phyloP scores from a whole-genome alignment of 139 green algal species.

The Deuterostichococcus epilithicus region DNA sequence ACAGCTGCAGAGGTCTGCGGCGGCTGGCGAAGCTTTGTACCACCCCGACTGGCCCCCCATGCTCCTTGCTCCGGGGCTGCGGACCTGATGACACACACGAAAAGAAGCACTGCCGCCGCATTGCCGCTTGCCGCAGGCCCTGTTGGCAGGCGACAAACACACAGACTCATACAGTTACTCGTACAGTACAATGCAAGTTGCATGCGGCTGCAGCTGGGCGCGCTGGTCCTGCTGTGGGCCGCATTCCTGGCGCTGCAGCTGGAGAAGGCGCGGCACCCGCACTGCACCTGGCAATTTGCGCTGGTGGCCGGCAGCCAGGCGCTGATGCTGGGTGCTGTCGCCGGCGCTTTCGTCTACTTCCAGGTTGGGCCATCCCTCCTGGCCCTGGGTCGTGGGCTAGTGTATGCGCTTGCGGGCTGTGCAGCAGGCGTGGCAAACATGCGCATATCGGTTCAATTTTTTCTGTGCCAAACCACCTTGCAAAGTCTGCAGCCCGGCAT shows the following conservation, averaged over 20 bases:
- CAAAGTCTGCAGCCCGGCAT: no score
- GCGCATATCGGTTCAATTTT: no score
- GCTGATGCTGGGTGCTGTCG: slow-evolving; percentile 7
- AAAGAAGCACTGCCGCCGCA: neutral
- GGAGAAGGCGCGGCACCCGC: slow-evolving; percentile 6
- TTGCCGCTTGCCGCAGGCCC: neutral
- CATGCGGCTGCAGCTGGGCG: neutral
- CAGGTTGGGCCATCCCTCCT: neutral
- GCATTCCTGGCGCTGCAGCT: slow-evolving; percentile 22
- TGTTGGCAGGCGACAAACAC: no score
- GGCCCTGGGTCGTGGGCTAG: no score
- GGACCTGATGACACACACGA: neutral
- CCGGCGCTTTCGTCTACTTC: slow-evolving; percentile 6
- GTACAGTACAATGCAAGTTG: neutral
- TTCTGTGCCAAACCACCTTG: no score
- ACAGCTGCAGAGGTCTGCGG: no score
- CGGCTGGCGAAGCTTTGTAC: no score
- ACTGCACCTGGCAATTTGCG: slow-evolving; percentile 10
- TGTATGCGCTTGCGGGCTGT: no score
- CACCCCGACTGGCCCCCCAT: no score
- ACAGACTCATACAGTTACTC: no score
- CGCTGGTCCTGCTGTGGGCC: slow-evolving; percentile 20
- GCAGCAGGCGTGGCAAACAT: neutral
- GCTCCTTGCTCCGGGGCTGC: neutral
- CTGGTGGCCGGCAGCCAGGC: slow-evolving; percentile 7